Evolutionary conservation across 805 yeast species (phyloP).

Genomic region (Barnettozyma californica): DNA sequence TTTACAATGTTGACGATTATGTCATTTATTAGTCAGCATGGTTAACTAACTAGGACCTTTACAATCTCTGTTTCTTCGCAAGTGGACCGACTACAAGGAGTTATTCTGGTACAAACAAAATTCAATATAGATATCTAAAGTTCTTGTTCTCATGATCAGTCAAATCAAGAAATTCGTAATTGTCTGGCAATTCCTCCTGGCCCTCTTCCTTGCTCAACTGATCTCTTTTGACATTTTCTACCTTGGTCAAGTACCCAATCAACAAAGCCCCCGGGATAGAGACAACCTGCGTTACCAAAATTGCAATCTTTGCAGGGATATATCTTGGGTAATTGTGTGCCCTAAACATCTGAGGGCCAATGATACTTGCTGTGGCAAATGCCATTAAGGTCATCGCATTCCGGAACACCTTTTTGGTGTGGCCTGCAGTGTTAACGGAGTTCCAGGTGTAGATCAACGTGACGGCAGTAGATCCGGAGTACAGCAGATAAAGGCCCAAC

Average conservation of each 20-base stretch:
- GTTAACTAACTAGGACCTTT: not conserved
- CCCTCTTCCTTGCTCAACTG: not conserved
- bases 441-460: conserved; percentile 55
- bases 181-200: not conserved
- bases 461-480: conserved; percentile 49
- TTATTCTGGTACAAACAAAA: no score
- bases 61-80: not conserved
- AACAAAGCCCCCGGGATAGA: conserved; percentile 36
- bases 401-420: conserved; percentile 47
- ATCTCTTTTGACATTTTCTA: conserved; percentile 47
- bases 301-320: conserved; percentile 52
- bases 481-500: conserved; percentile 40
- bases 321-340: conserved; percentile 44
- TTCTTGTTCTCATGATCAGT: conserved; percentile 8
- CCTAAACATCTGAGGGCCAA: conserved; percentile 59
- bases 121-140: conserved; percentile 9
- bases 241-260: conserved; percentile 35
- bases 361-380: conserved; percentile 47
- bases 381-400: conserved; percentile 48
- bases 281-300: conserved; percentile 44
- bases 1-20: not conserved
- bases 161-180: conserved; percentile 7
- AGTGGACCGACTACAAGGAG: no score
- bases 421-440: conserved; percentile 53
- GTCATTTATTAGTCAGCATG: not conserved